Conservation (phyloP, 2,329 filamentous ascomycete species). For the Grosmannia clavigera region DNA sequence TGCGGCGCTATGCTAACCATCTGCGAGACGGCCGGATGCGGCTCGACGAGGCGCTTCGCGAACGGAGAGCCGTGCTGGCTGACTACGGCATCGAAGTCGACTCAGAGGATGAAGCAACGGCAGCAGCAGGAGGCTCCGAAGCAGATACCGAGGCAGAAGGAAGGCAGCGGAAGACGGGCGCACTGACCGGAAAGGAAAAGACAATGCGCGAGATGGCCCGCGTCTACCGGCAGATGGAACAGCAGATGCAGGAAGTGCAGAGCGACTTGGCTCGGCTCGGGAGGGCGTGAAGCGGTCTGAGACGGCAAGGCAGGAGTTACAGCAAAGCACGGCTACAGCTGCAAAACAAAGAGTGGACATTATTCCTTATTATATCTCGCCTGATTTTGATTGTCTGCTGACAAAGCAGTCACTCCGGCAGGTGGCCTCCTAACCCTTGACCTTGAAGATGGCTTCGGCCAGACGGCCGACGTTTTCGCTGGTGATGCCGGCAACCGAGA, state of each 20-base stretch:
- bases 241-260: constrained; percentile 36
- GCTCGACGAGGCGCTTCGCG: constrained; percentile 29
- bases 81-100: constrained; percentile 33
- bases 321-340: background rate
- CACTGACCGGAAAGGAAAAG: constrained; percentile 27
- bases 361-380: background rate
- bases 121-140: constrained; percentile 30
- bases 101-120: constrained; percentile 28
- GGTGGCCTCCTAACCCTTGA: constrained; percentile 46
- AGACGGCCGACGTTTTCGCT: constrained; percentile 66
- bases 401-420: background rate
- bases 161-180: constrained; percentile 14
- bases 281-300: background rate
- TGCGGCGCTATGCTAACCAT: constrained; percentile 35
- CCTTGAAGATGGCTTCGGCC: constrained; percentile 73
- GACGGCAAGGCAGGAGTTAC: background rate
- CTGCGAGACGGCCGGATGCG: constrained; percentile 34
- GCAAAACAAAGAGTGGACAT: too few relatives aligned
- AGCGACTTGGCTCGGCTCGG: constrained; percentile 28
- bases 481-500: constrained; percentile 77
- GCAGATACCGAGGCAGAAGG: constrained; percentile 15
- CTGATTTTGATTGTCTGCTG: background rate
- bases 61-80: constrained; percentile 29
- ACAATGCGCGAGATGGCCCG: constrained; percentile 41
- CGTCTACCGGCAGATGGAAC: constrained; percentile 36